A percentile compares a stretch with the other conserved stretches of the same genome.
Conservation (phyloP, 2,329 filamentous ascomycete species). For the Xylaria sp. region DNA sequence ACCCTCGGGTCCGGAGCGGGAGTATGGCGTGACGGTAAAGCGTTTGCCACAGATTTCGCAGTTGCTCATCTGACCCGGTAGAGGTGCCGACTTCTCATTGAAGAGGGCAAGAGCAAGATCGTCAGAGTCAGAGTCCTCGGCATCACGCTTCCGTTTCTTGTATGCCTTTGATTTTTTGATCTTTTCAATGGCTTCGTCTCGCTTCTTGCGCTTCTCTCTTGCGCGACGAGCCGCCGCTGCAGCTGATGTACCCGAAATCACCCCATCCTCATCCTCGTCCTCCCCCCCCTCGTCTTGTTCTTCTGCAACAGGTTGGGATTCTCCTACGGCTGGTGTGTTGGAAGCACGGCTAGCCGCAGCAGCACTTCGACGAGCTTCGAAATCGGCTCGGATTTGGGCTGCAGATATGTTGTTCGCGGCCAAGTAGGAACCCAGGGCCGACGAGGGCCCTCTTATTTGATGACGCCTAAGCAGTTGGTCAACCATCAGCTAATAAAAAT, state of each 20-base stretch:
- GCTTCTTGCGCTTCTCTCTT: slow-evolving; percentile 62
- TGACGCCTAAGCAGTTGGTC: slow-evolving; percentile 31
- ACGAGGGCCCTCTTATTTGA: slow-evolving; percentile 46
- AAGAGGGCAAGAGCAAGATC: slow-evolving; percentile 61
- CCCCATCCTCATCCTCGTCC: slow-evolving; percentile 29
- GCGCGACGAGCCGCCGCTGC: slow-evolving; percentile 33
- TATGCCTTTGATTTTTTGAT: slow-evolving; percentile 70
- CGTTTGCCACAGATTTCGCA: slow-evolving; percentile 87
- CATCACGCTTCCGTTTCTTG: slow-evolving; percentile 61
- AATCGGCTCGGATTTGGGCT: slow-evolving; percentile 39
- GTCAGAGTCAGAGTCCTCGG: slow-evolving; percentile 58
- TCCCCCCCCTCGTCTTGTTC: slow-evolving; percentile 30
- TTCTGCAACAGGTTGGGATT: slow-evolving; percentile 27
- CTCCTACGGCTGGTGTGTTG: slow-evolving; percentile 17
- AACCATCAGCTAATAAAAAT: slow-evolving; percentile 11
- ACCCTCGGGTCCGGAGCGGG: slow-evolving; percentile 81
- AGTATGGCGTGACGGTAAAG: slow-evolving; percentile 93
- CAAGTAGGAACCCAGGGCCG: slow-evolving; percentile 48
- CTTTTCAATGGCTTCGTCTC: slow-evolving; percentile 66
- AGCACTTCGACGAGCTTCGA: slow-evolving; percentile 38
- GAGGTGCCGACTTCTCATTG: slow-evolving; percentile 59
- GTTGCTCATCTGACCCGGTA: slow-evolving; percentile 89
- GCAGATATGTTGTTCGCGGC: slow-evolving; percentile 48
- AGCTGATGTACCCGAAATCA: slow-evolving; percentile 9
- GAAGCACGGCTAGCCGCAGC: slow-evolving; percentile 31